A percentile compares a stretch with the other conserved stretches of the same genome.
These are phyloP conservation scores for Phylloporus sp. DNA, from an alignment of 768 basidiomycete species.

Conservation along the genomic window DNA sequence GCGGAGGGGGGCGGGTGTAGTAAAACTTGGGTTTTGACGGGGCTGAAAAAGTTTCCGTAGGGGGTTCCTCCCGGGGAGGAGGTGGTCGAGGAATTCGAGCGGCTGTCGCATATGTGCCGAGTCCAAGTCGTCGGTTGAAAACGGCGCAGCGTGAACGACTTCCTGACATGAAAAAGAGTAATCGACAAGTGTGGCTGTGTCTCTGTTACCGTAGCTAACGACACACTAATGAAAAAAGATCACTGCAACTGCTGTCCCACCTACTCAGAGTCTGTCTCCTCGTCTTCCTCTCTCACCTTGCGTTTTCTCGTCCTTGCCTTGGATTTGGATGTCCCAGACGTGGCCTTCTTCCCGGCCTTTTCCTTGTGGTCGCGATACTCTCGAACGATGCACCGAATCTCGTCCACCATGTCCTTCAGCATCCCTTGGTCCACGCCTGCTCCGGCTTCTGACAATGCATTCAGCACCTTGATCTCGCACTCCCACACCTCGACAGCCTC, in stretches of 20 bases:
- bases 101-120: slow-evolving; percentile 16
- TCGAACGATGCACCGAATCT: slow-evolving; percentile 12
- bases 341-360: not conserved
- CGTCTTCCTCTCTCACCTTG: slow-evolving; percentile 9
- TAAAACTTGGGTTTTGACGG: slow-evolving; percentile 43
- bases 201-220: too few relatives aligned
- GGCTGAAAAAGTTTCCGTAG: slow-evolving; percentile 37
- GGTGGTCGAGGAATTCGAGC: slow-evolving; percentile 25
- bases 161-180: slow-evolving; percentile 12
- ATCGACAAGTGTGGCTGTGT: slow-evolving; percentile 9
- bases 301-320: slow-evolving; percentile 5
- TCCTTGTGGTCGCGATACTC: slow-evolving; percentile 11
- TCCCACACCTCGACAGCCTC: slow-evolving; percentile 67
- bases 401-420: slow-evolving; percentile 8
- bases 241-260: not conserved
- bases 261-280: not conserved
- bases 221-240: too few relatives aligned
- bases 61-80: slow-evolving; percentile 27
- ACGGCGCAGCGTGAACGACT: slow-evolving; percentile 6
- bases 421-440: not conserved
- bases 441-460: slow-evolving; percentile 33
- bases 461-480: slow-evolving; percentile 63
- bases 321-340: not conserved
- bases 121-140: too few relatives aligned
- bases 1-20: slow-evolving; percentile 37